Percentiles rank a stretch among this genome's conserved stretches.
Conservation (phyloP, 208 protist species). For the Polymyxa betae region DNA sequence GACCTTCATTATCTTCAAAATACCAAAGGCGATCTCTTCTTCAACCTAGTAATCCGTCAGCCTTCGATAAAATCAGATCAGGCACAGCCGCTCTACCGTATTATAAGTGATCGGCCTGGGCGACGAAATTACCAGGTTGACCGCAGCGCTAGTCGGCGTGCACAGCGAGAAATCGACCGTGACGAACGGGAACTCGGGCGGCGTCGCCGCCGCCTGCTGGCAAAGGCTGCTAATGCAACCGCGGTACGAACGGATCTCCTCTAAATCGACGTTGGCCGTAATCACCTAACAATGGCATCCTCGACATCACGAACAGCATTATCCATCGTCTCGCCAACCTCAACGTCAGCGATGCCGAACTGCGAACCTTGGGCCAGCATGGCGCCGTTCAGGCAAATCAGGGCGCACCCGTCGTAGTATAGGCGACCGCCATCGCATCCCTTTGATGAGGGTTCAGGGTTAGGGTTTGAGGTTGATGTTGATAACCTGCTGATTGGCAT, state of each 20-base stretch:
- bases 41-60: background rate
- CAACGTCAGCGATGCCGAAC: constrained; percentile 37
- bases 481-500: constrained; percentile 74
- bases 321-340: too few species aligned
- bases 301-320: too few species aligned
- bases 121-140: too few species aligned
- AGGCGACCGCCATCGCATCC: constrained; percentile 82
- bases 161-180: background rate
- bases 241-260: constrained; percentile 54
- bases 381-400: constrained; percentile 45
- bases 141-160: background rate
- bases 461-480: background rate
- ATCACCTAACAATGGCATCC: background rate
- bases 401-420: constrained; percentile 72
- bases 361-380: constrained; percentile 48
- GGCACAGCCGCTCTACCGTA: too few species aligned
- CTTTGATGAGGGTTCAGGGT: background rate
- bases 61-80: background rate
- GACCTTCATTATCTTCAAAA: background rate
- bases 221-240: constrained; percentile 12
- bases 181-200: background rate
- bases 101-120: too few species aligned
- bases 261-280: constrained; percentile 40
- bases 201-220: background rate
- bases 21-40: constrained; percentile 45